A percentile compares a stretch with the other conserved stretches of the same genome.
These are phyloP conservation scores for Byssochlamys sp. DNA, from an alignment of 2,329 filamentous ascomycete genomes.

Conservation along the genomic window DNA sequence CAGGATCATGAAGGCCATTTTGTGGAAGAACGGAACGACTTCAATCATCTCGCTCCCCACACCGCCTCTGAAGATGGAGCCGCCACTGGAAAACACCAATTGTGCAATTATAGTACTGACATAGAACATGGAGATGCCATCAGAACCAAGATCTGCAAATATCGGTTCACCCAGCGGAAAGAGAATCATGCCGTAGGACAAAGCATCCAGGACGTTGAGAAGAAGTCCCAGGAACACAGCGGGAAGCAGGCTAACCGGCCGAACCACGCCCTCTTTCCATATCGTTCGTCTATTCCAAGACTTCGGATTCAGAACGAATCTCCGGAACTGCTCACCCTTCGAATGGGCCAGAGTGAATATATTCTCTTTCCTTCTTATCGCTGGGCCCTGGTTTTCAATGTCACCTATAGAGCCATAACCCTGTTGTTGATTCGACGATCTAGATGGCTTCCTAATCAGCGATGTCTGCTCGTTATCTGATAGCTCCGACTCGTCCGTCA, in stretches of 20 bases:
- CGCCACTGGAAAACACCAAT: conserved; percentile 71
- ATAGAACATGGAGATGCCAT: conserved; percentile 97
- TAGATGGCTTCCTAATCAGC: conserved; percentile 20
- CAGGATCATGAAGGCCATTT: conserved; percentile 88
- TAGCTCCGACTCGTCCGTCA: conserved; percentile 16
- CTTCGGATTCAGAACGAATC: conserved; percentile 50
- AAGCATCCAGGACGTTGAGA: conserved; percentile 83
- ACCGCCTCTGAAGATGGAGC: conserved; percentile 80
- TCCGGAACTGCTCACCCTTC: conserved; percentile 14
- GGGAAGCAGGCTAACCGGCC: conserved; percentile 64
- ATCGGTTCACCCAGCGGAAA: conserved; percentile 83
- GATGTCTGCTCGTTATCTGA: conserved; percentile 28
- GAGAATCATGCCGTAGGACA: conserved; percentile 94
- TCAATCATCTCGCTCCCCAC: conserved; percentile 97
- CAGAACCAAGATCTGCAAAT: conserved; percentile 76
- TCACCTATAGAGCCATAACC: conserved; percentile 24
- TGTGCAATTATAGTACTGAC: conserved; percentile 94
- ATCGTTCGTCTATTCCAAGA: conserved; percentile 61
- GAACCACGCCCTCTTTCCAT: conserved; percentile 54
- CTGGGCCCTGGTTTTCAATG: conserved; percentile 18
- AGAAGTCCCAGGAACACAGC: conserved; percentile 80
- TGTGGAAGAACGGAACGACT: conserved; percentile 96
- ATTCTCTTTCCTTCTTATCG: conserved; percentile 6
- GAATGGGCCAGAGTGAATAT: conserved; percentile 11
- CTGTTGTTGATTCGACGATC: conserved; percentile 19